Percentiles rank a stretch among this genome's conserved stretches.
These are phyloP conservation scores for Leccinum fallax DNA, from an alignment of 1,284 basidiomycete genomes.

Conservation along the genomic window DNA sequence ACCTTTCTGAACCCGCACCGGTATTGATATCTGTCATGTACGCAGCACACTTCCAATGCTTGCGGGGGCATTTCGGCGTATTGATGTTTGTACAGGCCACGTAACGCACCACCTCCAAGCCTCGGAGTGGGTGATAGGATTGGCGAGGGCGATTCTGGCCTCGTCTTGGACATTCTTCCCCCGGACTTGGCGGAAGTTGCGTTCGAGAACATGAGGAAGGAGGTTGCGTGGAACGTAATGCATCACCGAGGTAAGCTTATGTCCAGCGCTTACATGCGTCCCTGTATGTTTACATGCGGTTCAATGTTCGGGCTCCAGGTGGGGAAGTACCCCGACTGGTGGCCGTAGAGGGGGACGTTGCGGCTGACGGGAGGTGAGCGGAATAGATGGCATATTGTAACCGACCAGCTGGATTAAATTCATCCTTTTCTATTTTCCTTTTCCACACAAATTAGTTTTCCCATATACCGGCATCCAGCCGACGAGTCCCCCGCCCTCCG, in stretches of 20 bases:
- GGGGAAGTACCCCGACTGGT: slow-evolving; percentile 77
- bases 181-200: slow-evolving; percentile 56
- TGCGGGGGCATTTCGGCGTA: slow-evolving; percentile 3
- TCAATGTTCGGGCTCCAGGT: slow-evolving; percentile 41
- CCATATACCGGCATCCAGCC: slow-evolving; percentile 76
- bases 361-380: slow-evolving; percentile 60
- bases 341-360: slow-evolving; percentile 67
- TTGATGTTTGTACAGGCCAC: slow-evolving; percentile 21
- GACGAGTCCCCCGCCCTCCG: slow-evolving; percentile 69
- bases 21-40: slow-evolving; percentile 18
- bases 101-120: slow-evolving; percentile 21
- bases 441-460: slow-evolving; percentile 48
- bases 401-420: slow-evolving; percentile 7
- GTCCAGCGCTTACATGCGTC: not conserved
- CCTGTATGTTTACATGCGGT: slow-evolving; percentile 11
- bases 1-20: slow-evolving; percentile 1
- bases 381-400: slow-evolving; percentile 7
- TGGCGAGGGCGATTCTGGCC: slow-evolving; percentile 65
- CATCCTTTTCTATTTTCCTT: slow-evolving; percentile 1
- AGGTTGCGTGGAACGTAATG: slow-evolving; percentile 74
- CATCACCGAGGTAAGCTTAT: slow-evolving; percentile 58
- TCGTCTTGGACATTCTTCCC: slow-evolving; percentile 58
- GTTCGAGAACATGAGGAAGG: slow-evolving; percentile 58
- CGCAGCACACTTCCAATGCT: slow-evolving; percentile 3
- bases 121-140: slow-evolving; percentile 45